Conservation (phyloP, 306 rosid species). For the Quercus dentata region DNA sequence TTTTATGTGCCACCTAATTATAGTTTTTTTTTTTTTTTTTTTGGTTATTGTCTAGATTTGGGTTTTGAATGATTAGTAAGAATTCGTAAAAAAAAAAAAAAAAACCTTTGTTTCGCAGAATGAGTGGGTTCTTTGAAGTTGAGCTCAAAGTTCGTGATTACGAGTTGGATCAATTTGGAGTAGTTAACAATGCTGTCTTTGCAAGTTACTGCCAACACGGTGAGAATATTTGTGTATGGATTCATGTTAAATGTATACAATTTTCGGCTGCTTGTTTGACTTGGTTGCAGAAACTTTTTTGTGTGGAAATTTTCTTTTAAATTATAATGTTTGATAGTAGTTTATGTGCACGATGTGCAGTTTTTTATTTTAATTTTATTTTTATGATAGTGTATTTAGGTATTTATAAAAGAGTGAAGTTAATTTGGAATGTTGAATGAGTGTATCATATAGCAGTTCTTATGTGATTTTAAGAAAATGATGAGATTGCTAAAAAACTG, state of each 20-base stretch:
- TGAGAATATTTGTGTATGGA: slow-evolving; percentile 30
- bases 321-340: neutral
- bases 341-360: neutral
- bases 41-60: no score
- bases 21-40: neutral
- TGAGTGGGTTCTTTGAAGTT: slow-evolving; percentile 59
- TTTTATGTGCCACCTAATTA: neutral
- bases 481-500: neutral
- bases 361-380: neutral
- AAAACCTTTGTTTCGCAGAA: slow-evolving; percentile 38
- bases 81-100: no score
- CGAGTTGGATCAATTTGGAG: slow-evolving; percentile 93
- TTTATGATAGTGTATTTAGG: neutral
- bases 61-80: no score
- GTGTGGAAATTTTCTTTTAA: neutral
- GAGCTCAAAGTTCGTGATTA: slow-evolving; percentile 88
- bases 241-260: neutral
- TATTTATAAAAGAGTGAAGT: neutral
- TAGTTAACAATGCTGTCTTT: slow-evolving; percentile 85
- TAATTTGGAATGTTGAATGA: neutral
- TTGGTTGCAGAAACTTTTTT: neutral
- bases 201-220: slow-evolving; percentile 94
- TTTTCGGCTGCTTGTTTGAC: neutral
- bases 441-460: neutral
- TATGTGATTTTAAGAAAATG: slow-evolving; percentile 1